Conservation (phyloP, 805 yeast species). For the Candida quercuum region DNA sequence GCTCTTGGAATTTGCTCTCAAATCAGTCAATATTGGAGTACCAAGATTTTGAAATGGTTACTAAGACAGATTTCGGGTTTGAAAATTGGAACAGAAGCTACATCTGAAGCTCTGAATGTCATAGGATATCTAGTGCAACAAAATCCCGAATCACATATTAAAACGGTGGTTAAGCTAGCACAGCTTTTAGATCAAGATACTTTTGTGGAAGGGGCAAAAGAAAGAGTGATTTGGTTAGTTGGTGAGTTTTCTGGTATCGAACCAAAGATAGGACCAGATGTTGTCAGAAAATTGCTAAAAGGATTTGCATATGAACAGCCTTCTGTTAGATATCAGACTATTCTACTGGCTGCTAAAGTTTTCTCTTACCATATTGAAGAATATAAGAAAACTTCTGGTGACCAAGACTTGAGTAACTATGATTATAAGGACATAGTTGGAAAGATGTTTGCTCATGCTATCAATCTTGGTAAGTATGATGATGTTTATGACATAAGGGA, state of each 20-base stretch:
- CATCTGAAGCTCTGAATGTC: slow-evolving; percentile 66
- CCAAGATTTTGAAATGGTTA: slow-evolving; percentile 60
- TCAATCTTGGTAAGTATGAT: slow-evolving; percentile 71
- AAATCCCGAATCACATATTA: slow-evolving; percentile 46
- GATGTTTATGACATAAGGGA: slow-evolving; percentile 74
- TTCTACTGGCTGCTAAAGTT: slow-evolving; percentile 71
- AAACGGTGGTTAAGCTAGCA: slow-evolving; percentile 49
- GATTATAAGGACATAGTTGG: slow-evolving; percentile 32
- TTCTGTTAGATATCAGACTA: slow-evolving; percentile 61
- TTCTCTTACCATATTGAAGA: slow-evolving; percentile 49
- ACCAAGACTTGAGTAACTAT: slow-evolving; percentile 23
- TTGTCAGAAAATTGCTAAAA: slow-evolving; percentile 53
- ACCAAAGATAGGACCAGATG: slow-evolving; percentile 64
- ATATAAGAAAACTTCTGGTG: slow-evolving; percentile 24
- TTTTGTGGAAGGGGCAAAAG: slow-evolving; percentile 50
- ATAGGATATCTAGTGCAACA: slow-evolving; percentile 68
- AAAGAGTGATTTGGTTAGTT: slow-evolving; percentile 84
- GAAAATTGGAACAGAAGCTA: slow-evolving; percentile 26
- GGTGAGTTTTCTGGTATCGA: slow-evolving; percentile 65
- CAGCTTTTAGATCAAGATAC: slow-evolving; percentile 23
- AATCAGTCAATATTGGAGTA: slow-evolving; percentile 41
- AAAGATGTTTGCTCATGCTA: slow-evolving; percentile 54
- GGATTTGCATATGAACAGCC: slow-evolving; percentile 50
- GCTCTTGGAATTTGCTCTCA: slow-evolving; percentile 60
- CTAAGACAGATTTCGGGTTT: slow-evolving; percentile 37